A percentile compares a stretch with the other conserved stretches of the same genome.
Conservation (phyloP, 495 filamentous ascomycete species). For the Astrothelium macrocarpum region DNA sequence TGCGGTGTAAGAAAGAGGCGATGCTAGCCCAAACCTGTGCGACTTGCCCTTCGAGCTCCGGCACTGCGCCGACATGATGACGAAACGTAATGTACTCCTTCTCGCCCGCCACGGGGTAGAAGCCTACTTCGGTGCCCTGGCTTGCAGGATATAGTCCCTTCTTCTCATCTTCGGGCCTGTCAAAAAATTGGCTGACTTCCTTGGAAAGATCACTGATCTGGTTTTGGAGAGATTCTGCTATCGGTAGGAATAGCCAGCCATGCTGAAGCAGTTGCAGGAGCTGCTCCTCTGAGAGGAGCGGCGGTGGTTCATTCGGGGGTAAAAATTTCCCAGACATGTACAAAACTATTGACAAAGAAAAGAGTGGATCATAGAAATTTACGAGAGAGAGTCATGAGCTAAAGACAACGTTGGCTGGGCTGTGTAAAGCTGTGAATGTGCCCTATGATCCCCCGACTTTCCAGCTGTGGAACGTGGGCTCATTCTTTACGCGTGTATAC, state of each 20-base stretch:
- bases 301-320: conserved; percentile 11
- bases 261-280: conserved; percentile 8
- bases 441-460: too few relatives aligned
- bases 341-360: not conserved
- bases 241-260: conserved; percentile 14
- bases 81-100: conserved; percentile 19
- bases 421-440: too few relatives aligned
- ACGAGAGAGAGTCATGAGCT: too few relatives aligned
- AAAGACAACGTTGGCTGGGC: too few relatives aligned
- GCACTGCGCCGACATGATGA: not conserved
- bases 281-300: conserved; percentile 9
- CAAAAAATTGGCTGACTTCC: conserved; percentile 8
- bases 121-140: conserved; percentile 15
- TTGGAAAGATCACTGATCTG: not conserved
- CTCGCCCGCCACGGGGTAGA: conserved; percentile 11
- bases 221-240: not conserved
- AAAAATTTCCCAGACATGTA: not conserved
- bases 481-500: too few relatives aligned
- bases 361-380: not conserved
- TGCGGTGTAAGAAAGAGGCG: conserved; percentile 10
- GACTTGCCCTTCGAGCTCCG: not conserved
- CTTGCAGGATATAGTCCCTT: conserved; percentile 10
- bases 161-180: conserved; percentile 1
- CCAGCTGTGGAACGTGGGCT: too few relatives aligned
- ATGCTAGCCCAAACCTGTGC: conserved; percentile 5